Evolutionary conservation across 2,329 filamentous ascomycete genomes (phyloP), one percentile per base, ranked within the genome.

Genomic region (Neurospora sp.): DNA sequence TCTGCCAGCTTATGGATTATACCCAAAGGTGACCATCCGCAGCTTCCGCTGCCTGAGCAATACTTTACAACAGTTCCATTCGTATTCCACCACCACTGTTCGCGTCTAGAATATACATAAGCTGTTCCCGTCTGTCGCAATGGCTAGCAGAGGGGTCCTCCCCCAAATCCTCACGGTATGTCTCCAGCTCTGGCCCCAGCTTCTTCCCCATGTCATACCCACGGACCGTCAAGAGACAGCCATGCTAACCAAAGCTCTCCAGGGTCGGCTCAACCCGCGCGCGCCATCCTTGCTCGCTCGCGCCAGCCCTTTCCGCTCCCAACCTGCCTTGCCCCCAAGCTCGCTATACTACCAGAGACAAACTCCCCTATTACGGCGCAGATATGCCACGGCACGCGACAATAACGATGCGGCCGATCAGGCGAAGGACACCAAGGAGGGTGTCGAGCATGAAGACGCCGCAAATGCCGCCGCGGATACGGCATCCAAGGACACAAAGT

Each of bases 151-250:
- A 66, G 70, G 74, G 62, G 70, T 66, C 46, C 69, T 76, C 69
- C 72, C 74, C 66, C 70, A 72, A 38, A 38, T 66, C 38, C 40
- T 74, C 69, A 72, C 70, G 73, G 74, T 76, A 74, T 69, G 74
- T 69, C 37, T 39, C 69, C 41, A 52, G 38, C n/a, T 66, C 65
- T 68, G 52, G 17, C 17, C 70, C 28, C 52, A 46, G 12, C 23
- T 62, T 33, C 15, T 33, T 8, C 52, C 28, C 23, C 52, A 33
- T 36, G 15, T 62, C 28, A 33, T 62, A 62, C 52, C 15, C 52
- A 62, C 52, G 28, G 52, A 62, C 52, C 52, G 23, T 33, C 28
- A 6, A 28, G 28, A 28, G 28, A 28, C 28, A 28, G 28, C 3
- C 28, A 28, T 28, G 28, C 52, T 62, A 62, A 62, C 23, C 15